Evolutionary conservation across 2,329 filamentous ascomycete species (phyloP), one percentile per base, ranked within the genome.

Genomic region (Dactylonectria macrodidyma): DNA sequence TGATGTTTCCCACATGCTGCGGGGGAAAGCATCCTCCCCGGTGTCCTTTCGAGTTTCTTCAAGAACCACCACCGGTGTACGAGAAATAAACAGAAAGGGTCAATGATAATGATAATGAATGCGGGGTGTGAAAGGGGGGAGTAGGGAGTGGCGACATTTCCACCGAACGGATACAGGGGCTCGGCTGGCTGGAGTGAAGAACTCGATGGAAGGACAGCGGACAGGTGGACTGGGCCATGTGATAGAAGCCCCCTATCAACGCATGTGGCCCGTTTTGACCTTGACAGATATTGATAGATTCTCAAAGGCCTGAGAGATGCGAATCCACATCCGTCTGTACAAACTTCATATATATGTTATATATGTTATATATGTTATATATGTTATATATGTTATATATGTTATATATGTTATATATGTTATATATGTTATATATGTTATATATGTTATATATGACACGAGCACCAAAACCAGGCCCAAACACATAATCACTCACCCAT

Each of bases 21-120:
- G 73, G 70, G 10, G 69, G 69, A 0, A 72, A 75, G 44, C 73
- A 78, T 47, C 79, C 79, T 24, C 79, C 80, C 1, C 79, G 75
- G 9, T 83, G 81, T 59, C 81, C 81, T 12, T 80, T 82, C 65
- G 76, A 82, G 60, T 80, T 78, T 65, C 75, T 83, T 10, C 76
- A 74, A 60, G 81, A 83, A 55, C 79, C 81, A 9, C 80, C 80
- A 5, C 81, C 81, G 3, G 73, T 76, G 5, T 83, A 83, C 64
- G 65, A 78, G 67, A 76, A 74, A 63, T 72, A 71, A 68, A 65
- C 47, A 8, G 38, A 41, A 19, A 50, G n/a, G 38, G 12, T 55
- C 19, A 62, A 71, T 38, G 56, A 19, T 55, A 30, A 33, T 65
- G 65, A 65, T 30, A 19, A 33, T 46, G n/a, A 48, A 47, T 26